Evolutionary conservation across 2,329 filamentous ascomycete species (phyloP), one percentile per base, ranked within the genome.

Genomic region (Cyphellophora europaea): DNA sequence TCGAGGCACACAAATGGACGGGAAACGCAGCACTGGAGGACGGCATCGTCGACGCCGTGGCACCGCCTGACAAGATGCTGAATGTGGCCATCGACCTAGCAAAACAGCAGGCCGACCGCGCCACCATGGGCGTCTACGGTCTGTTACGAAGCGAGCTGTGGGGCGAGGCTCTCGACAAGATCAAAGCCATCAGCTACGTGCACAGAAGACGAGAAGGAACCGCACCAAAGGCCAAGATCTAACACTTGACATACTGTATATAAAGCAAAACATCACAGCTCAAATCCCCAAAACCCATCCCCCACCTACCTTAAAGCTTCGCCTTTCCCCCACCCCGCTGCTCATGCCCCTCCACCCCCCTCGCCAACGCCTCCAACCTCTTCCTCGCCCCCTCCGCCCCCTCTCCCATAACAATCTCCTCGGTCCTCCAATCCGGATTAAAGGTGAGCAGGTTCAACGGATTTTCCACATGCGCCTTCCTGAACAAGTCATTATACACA

Each of bases 1-100:
- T 73, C 3, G 69, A 74, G 47, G 71, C 69, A 12, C 65, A 74
- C 37, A 57, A 53, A 25, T 74, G 67, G 68, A 74, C 70, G 0
- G 68, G 66, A 0, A 57, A 63, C 40, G 59, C 69, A 39, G 70
- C 70, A 2, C 40, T 68, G 5, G 51, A 57, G 38, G 70, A 73
- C 49, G 69, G 69, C 0, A 66, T 74, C 37, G 69, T 74, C 4
- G 69, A 74, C 52, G 62, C 57, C 30, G 50, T 72, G 40, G 66
- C 64, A 3, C 55, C 61, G 37, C 68, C 68, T 4, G 64, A 61
- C 25, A 43, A 57, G 42, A 71, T 74, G 66, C 48, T 69, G 11
- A 57, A 64, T 21, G 56, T 55, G 4, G 65, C 65, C 11, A 39
- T 68, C 42, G 57, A 60, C 34, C 42, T 64, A 36, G 70, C 63